Evolutionary conservation across 2,329 filamentous ascomycete species (phyloP).

Genomic region (Trichoderma breve): DNA sequence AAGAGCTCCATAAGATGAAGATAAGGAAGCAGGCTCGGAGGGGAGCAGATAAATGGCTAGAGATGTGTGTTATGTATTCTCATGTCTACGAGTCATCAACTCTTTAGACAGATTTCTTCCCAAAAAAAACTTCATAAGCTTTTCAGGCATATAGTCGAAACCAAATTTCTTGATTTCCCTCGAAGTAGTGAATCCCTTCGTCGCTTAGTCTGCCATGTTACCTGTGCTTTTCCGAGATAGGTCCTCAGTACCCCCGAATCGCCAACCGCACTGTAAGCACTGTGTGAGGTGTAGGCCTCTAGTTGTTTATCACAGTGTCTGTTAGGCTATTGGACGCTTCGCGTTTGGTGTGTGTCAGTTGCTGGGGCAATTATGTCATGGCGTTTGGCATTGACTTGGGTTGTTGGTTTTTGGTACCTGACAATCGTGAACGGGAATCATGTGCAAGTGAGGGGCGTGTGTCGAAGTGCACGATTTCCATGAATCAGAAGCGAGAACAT

Average conservation of each 20-base stretch:
- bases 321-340: neutral
- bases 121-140: conserved; percentile 5
- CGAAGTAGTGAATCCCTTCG: neutral
- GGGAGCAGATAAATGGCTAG: conserved; percentile 11
- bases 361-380: conserved; percentile 34
- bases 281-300: neutral
- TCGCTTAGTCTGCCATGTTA: neutral
- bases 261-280: conserved; percentile 14
- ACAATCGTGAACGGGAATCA: conserved; percentile 24
- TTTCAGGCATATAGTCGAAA: conserved; percentile 21
- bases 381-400: conserved; percentile 5
- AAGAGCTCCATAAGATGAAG: neutral
- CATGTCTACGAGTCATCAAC: conserved; percentile 10
- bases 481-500: conserved; percentile 23
- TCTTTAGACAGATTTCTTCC: conserved; percentile 9
- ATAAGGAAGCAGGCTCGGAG: neutral
- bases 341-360: conserved; percentile 25
- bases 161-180: neutral
- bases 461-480: conserved; percentile 19
- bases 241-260: neutral
- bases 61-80: conserved; percentile 2
- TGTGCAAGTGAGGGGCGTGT: conserved; percentile 16
- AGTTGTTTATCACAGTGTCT: conserved; percentile 20
- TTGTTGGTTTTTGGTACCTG: conserved; percentile 15
- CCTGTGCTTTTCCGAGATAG: neutral